Conservation (phyloP, 1,284 basidiomycete species). For the Moniliophthora roreri region DNA sequence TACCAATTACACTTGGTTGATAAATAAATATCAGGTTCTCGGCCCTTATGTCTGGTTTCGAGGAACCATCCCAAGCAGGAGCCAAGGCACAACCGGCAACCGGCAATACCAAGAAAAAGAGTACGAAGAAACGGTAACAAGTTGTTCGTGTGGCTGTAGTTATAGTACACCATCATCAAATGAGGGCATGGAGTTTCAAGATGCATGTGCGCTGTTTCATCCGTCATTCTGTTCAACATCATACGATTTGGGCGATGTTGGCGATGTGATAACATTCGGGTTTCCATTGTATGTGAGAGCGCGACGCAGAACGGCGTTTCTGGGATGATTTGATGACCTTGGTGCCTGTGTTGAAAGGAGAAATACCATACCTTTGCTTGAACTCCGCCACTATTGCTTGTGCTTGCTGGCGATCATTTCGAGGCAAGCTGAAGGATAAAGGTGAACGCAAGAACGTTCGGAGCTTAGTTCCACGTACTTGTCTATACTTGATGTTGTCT, state of each 20-base stretch:
- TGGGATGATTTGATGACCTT: constrained; percentile 24
- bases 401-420: constrained; percentile 46
- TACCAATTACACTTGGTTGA: constrained; percentile 11
- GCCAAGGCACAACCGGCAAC: constrained; percentile 8
- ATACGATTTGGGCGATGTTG: constrained; percentile 10
- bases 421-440: constrained; percentile 21
- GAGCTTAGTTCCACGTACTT: constrained; percentile 33
- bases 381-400: constrained; percentile 54
- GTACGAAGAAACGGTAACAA: constrained; percentile 6
- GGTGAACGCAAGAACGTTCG: neutral
- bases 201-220: too few relatives aligned
- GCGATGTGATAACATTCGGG: constrained; percentile 6
- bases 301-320: constrained; percentile 57
- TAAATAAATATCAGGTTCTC: constrained; percentile 34
- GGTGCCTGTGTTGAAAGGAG: constrained; percentile 6
- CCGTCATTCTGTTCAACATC: neutral
- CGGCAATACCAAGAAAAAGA: constrained; percentile 14
- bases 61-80: constrained; percentile 16
- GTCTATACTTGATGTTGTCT: constrained; percentile 52
- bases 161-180: neutral
- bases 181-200: neutral
- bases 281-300: constrained; percentile 49
- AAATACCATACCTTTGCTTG: constrained; percentile 55
- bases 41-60: constrained; percentile 30
- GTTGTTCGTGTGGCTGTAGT: neutral